Evolutionary conservation across 1,284 basidiomycete genomes (phyloP).

Genomic region (Tilletia walkeri): DNA sequence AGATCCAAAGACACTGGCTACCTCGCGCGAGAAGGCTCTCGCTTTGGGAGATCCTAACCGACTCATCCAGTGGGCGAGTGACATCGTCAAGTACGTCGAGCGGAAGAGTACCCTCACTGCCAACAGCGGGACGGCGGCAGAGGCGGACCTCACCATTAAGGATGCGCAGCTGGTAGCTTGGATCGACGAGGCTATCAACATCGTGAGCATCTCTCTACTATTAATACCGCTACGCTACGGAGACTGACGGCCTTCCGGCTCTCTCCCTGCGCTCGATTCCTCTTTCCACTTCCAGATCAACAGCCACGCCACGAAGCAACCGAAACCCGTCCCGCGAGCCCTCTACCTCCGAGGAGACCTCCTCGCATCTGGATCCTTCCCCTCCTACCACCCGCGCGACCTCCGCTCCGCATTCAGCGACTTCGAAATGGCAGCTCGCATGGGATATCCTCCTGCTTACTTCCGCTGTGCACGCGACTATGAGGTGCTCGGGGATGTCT

Average conservation of each 20-base stretch:
- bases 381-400: conserved; percentile 62
- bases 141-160: conserved; percentile 57
- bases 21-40: conserved; percentile 34
- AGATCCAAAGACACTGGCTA: conserved; percentile 38
- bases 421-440: conserved; percentile 60
- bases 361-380: conserved; percentile 65
- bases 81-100: conserved; percentile 76
- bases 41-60: conserved; percentile 61
- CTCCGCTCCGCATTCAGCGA: conserved; percentile 80
- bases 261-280: no score
- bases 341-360: conserved; percentile 73
- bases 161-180: conserved; percentile 68
- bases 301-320: conserved; percentile 28
- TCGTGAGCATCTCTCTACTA: conserved; percentile 18
- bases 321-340: conserved; percentile 67
- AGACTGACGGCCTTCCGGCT: neutral
- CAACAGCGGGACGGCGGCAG: neutral
- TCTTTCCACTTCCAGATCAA: conserved; percentile 27
- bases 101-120: conserved; percentile 34
- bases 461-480: conserved; percentile 86
- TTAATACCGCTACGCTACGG: neutral
- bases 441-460: conserved; percentile 62
- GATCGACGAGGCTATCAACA: conserved; percentile 63
- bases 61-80: conserved; percentile 72
- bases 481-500: conserved; percentile 74